Conservation (phyloP, 495 filamentous ascomycete genomes). For the Lentithecium fluviatile region DNA sequence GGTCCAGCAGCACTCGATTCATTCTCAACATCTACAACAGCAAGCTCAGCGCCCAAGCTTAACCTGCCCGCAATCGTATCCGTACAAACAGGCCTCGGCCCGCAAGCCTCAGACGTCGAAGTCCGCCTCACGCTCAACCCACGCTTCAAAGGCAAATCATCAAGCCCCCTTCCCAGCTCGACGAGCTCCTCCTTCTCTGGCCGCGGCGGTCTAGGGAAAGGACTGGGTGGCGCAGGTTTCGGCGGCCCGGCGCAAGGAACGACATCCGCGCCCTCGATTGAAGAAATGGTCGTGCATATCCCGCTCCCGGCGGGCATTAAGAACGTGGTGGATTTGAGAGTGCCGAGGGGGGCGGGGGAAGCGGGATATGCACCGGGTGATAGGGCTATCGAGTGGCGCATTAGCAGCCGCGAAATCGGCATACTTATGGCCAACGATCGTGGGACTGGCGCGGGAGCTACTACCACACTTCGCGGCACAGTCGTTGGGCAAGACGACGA, state of each 20-base stretch:
- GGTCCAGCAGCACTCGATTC: constrained; percentile 32
- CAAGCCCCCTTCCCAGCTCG: constrained; percentile 11
- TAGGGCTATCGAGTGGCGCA: constrained; percentile 74
- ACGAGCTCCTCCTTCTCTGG: constrained; percentile 32
- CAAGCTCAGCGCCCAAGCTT: constrained; percentile 55
- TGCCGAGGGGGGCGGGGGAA: constrained; percentile 82
- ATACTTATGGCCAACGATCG: constrained; percentile 38
- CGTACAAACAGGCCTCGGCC: constrained; percentile 74
- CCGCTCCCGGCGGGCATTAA: constrained; percentile 79
- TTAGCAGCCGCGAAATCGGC: constrained; percentile 66
- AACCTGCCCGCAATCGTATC: constrained; percentile 80
- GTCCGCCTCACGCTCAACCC: constrained; percentile 72
- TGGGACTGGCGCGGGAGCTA: constrained; percentile 54
- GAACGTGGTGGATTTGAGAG: constrained; percentile 81
- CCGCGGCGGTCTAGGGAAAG: constrained; percentile 1
- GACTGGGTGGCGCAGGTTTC: constrained; percentile 5
- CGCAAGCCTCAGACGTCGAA: constrained; percentile 79
- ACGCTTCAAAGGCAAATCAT: constrained; percentile 44
- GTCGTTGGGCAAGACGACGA: constrained; percentile 67
- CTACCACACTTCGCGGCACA: constrained; percentile 76
- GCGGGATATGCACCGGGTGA: constrained; percentile 74
- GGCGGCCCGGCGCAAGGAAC: constrained; percentile 48
- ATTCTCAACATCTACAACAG: constrained; percentile 23
- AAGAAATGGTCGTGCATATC: constrained; percentile 77
- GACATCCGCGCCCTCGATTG: constrained; percentile 63